Percentiles rank a stretch among this genome's conserved stretches.
phyloP scores from a whole-genome alignment of 805 yeast species.

The Zygosaccharomyces gambellarensis region DNA sequence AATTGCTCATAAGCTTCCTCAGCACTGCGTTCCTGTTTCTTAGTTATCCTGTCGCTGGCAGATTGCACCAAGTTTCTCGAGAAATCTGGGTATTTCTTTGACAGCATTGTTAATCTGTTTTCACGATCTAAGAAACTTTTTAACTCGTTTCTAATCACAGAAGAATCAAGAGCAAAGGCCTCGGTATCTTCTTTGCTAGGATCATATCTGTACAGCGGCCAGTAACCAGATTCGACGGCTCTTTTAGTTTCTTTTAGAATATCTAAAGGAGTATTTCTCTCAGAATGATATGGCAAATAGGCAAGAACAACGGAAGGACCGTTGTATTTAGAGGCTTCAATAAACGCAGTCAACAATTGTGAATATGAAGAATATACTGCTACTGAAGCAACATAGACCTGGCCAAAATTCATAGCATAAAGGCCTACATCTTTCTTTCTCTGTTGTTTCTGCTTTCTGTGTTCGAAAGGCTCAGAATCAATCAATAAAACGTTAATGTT shows the following conservation, averaged over 20 bases:
- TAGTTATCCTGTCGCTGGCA: conserved; percentile 56
- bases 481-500: conserved; percentile 81
- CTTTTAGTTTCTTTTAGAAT: conserved; percentile 80
- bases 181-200: conserved; percentile 53
- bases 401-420: conserved; percentile 90
- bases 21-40: conserved; percentile 60
- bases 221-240: conserved; percentile 90
- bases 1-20: conserved; percentile 71
- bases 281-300: conserved; percentile 70
- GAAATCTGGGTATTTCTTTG: conserved; percentile 65
- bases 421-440: conserved; percentile 79
- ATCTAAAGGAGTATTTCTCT: conserved; percentile 62
- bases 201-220: conserved; percentile 89
- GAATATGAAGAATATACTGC: conserved; percentile 93
- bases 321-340: conserved; percentile 82
- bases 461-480: conserved; percentile 71
- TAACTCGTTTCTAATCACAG: conserved; percentile 69
- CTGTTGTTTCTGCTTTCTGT: conserved; percentile 38
- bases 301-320: conserved; percentile 94
- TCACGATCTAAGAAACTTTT: conserved; percentile 82
- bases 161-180: conserved; percentile 78
- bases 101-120: conserved; percentile 74
- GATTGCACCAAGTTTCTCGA: conserved; percentile 66
- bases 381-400: conserved; percentile 86
- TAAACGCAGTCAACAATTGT: conserved; percentile 79